Evolutionary conservation across 441 rosid species (phyloP).

Genomic region (Corymbia citriodora): DNA sequence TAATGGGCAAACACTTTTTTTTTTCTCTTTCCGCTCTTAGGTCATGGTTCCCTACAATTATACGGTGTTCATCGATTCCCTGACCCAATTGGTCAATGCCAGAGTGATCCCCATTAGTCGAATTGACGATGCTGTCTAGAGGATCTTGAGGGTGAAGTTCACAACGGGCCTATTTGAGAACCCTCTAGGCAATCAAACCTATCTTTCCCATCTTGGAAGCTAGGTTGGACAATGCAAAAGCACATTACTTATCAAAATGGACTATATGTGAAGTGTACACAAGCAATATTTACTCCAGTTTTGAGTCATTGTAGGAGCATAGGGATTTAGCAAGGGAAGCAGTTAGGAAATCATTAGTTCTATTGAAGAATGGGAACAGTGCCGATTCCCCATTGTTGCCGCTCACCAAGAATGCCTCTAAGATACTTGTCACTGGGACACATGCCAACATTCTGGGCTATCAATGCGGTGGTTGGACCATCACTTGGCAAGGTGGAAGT

Average conservation of each 20-base stretch:
- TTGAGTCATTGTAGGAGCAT: too few species aligned
- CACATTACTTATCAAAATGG: neutral
- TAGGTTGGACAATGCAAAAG: neutral
- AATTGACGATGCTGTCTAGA: neutral
- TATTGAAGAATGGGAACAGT: too few species aligned
- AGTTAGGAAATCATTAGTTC: too few species aligned
- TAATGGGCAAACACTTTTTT: neutral
- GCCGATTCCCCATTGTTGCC: too few species aligned
- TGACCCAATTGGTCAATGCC: neutral
- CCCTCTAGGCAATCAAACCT: neutral
- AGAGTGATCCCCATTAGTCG: neutral
- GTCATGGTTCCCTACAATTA: neutral
- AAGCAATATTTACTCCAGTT: too few species aligned
- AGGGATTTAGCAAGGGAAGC: too few species aligned
- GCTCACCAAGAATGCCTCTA: too few species aligned
- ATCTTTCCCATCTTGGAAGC: neutral
- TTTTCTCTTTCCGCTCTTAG: neutral
- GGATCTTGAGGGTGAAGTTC: constrained; percentile 6
- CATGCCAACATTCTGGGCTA: too few species aligned
- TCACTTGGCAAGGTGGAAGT: too few species aligned
- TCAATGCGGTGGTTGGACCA: too few species aligned
- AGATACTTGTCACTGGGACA: too few species aligned
- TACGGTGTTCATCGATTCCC: neutral
- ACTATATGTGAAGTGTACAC: neutral
- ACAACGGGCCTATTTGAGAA: constrained; percentile 5